phyloP scores from a whole-genome alignment of 352 stramenopile genomes.

The Phytophthora nicotianae region DNA sequence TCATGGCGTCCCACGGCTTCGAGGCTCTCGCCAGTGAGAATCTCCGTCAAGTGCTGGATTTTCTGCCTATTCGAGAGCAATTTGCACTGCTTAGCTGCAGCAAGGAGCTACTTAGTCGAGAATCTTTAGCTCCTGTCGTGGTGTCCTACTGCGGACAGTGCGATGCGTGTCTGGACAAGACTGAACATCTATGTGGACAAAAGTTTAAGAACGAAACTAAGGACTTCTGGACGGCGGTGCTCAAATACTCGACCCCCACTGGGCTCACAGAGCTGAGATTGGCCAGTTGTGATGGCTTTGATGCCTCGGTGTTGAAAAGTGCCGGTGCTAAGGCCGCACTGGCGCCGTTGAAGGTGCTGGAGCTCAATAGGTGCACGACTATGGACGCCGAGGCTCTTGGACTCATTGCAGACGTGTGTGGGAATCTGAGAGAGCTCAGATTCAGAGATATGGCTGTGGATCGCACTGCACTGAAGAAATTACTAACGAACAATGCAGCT shows the following conservation, averaged over 20 bases:
- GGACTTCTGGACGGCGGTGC: slow-evolving; percentile 65
- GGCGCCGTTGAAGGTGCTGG: slow-evolving; percentile 53
- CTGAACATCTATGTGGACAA: slow-evolving; percentile 60
- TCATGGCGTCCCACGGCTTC: slow-evolving; percentile 30
- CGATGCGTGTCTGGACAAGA: slow-evolving; percentile 48
- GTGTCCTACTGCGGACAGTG: slow-evolving; percentile 72
- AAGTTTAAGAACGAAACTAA: slow-evolving; percentile 36
- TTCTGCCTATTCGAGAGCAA: slow-evolving; percentile 59
- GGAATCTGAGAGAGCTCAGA: slow-evolving; percentile 58
- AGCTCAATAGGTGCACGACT: slow-evolving; percentile 59
- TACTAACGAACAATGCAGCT: slow-evolving; percentile 50
- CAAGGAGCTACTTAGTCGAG: slow-evolving; percentile 40
- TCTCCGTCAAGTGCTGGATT: slow-evolving; percentile 65
- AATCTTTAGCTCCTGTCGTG: slow-evolving; percentile 47
- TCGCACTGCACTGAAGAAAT: slow-evolving; percentile 44
- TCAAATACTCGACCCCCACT: slow-evolving; percentile 39
- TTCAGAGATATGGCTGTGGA: slow-evolving; percentile 80
- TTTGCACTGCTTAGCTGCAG: slow-evolving; percentile 60
- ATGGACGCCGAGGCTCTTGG: slow-evolving; percentile 53
- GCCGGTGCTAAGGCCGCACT: slow-evolving; percentile 35
- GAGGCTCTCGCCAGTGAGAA: slow-evolving; percentile 41
- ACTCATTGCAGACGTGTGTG: slow-evolving; percentile 50
- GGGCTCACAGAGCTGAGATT: slow-evolving; percentile 61
- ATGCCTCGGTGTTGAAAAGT: slow-evolving; percentile 40
- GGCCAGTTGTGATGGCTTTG: slow-evolving; percentile 56